A percentile compares a stretch with the other conserved stretches of the same genome.
Evolutionary conservation across 2,329 filamentous ascomycete genomes (phyloP).

Genomic region (Exserohilum rostratum): DNA sequence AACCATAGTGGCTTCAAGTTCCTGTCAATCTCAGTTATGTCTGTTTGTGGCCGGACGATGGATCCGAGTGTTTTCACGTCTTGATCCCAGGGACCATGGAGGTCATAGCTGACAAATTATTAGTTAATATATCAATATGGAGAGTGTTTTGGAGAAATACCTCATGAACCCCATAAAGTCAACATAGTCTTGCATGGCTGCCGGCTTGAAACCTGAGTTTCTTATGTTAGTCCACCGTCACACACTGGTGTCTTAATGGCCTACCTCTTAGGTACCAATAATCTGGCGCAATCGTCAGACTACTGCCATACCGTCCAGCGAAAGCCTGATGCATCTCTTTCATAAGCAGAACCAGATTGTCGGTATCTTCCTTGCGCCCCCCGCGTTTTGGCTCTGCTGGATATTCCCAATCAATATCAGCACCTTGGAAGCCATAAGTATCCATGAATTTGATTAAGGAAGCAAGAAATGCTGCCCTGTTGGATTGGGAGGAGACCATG

Average conservation of each 20-base stretch:
- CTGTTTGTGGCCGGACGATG: constrained; percentile 45
- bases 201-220: constrained; percentile 38
- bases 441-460: constrained; percentile 46
- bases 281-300: constrained; percentile 21
- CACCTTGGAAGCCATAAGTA: constrained; percentile 52
- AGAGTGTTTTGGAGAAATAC: too few species aligned
- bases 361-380: constrained; percentile 44
- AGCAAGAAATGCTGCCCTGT: not conserved
- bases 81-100: constrained; percentile 40
- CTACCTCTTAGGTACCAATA: constrained; percentile 40
- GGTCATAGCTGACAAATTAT: constrained; percentile 23
- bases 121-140: too few species aligned
- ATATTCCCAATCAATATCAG: constrained; percentile 56
- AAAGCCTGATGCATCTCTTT: constrained; percentile 25
- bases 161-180: constrained; percentile 32
- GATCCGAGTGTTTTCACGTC: constrained; percentile 33
- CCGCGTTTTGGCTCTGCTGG: constrained; percentile 42
- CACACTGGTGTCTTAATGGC: too few species aligned
- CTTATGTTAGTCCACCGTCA: too few species aligned
- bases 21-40: constrained; percentile 54
- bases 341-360: constrained; percentile 32
- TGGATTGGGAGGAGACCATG: constrained; percentile 28
- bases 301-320: constrained; percentile 32
- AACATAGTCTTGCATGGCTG: constrained; percentile 48
- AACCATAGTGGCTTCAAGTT: constrained; percentile 49